phyloP scores from a whole-genome alignment of 116 monocot genomes.

The Iris pallida region DNA sequence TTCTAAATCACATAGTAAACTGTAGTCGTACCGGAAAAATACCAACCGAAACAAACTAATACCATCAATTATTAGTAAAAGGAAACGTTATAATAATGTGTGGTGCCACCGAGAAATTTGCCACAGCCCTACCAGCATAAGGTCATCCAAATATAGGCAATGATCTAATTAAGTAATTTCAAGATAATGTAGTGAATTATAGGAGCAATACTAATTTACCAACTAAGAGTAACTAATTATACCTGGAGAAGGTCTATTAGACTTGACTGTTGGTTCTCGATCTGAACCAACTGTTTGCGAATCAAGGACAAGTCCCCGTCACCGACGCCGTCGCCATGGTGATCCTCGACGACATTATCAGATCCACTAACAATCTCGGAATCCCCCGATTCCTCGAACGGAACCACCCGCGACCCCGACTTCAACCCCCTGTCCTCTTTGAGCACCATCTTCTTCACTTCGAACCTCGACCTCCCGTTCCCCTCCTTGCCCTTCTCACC shows the following conservation, averaged over 20 bases:
- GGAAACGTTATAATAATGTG: too few relatives aligned
- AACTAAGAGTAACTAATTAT: constrained; percentile 3
- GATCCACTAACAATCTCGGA: constrained; percentile 21
- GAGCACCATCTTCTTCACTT: constrained; percentile 25
- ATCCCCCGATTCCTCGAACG: constrained; percentile 36
- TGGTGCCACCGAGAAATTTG: too few relatives aligned
- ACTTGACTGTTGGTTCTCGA: constrained; percentile 83
- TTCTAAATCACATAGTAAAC: too few relatives aligned
- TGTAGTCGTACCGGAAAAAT: too few relatives aligned
- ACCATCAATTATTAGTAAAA: too few relatives aligned
- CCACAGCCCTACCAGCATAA: too few relatives aligned
- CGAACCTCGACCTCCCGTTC: constrained; percentile 27
- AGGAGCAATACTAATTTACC: too few relatives aligned
- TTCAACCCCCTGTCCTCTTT: constrained; percentile 30
- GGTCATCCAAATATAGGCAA: too few relatives aligned
- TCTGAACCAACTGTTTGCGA: constrained; percentile 85
- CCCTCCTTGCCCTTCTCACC: constrained; percentile 8
- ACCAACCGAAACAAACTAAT: too few relatives aligned
- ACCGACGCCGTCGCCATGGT: constrained; percentile 26
- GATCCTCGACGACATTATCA: constrained; percentile 19
- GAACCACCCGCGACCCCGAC: constrained; percentile 37
- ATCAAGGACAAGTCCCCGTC: constrained; percentile 70
- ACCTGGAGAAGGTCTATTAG: constrained; percentile 94
- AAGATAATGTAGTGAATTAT: too few relatives aligned
- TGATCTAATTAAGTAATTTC: too few relatives aligned